phyloP scores from a whole-genome alignment of 2,329 filamentous ascomycete species.

The Curvularia eragrostidis region DNA sequence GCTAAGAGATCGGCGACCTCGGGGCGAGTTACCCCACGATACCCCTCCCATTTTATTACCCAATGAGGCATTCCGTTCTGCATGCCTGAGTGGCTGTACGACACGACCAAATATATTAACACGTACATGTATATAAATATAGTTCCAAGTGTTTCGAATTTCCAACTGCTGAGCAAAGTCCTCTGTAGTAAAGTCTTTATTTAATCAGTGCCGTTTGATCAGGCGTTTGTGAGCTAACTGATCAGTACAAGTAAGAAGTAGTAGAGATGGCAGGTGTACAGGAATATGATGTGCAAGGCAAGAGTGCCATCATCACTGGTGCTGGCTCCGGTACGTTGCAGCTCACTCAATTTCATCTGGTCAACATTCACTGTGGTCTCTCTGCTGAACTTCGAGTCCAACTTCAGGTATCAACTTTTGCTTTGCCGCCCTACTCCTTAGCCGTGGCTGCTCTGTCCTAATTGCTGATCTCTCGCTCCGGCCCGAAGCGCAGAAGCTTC shows the following conservation, averaged over 20 bases:
- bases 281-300: no score
- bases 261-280: no score
- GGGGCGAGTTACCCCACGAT: constrained; percentile 25
- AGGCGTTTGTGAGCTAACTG: background rate
- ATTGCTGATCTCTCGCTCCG: constrained; percentile 57
- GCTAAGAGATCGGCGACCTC: constrained; percentile 11
- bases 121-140: background rate
- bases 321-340: constrained; percentile 48
- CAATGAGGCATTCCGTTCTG: constrained; percentile 22
- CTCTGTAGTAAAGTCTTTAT: background rate
- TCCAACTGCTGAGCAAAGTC: background rate
- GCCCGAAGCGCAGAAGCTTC: constrained; percentile 55
- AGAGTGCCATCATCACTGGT: constrained; percentile 57
- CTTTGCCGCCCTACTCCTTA: constrained; percentile 56
- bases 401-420: constrained; percentile 55
- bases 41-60: constrained; percentile 22
- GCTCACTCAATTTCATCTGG: background rate
- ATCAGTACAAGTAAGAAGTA: no score
- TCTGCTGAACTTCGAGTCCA: background rate
- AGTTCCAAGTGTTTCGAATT: background rate
- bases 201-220: background rate
- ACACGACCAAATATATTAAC: constrained; percentile 4
- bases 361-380: background rate
- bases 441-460: constrained; percentile 56
- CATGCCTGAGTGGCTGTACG: constrained; percentile 1